Evolutionary conservation across 2,329 filamentous ascomycete genomes (phyloP).

Genomic region (Ascochyta viciae-villosae): DNA sequence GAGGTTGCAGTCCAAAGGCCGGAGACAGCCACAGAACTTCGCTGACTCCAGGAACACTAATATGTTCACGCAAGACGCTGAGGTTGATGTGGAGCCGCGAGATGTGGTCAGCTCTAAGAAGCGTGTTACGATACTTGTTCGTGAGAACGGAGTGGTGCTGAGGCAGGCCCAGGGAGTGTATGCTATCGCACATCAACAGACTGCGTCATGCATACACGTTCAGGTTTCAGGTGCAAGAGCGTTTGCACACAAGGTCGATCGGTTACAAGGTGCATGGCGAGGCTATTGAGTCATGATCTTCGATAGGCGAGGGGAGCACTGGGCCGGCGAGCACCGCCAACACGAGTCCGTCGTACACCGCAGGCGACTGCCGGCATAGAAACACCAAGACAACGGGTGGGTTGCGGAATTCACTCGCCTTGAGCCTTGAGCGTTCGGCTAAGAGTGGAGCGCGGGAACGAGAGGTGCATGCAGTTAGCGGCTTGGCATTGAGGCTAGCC

Average conservation of each 20-base stretch:
- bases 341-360: not conserved
- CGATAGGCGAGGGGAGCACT: not conserved
- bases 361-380: not conserved
- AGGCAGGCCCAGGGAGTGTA: not conserved
- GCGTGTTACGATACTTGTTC: not conserved
- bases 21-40: too few relatives aligned
- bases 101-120: too few relatives aligned
- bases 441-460: conserved; percentile 13
- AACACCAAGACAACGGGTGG: conserved; percentile 1
- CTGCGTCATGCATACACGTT: not conserved
- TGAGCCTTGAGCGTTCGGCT: conserved; percentile 8
- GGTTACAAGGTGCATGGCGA: not conserved
- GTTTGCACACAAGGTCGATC: not conserved
- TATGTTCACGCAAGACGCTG: too few relatives aligned
- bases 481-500: not conserved
- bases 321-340: not conserved
- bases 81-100: too few relatives aligned
- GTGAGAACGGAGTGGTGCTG: not conserved
- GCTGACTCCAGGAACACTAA: too few relatives aligned
- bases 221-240: not conserved
- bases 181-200: not conserved
- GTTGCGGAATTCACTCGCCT: conserved; percentile 6
- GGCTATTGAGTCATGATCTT: not conserved
- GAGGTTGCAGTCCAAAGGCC: too few relatives aligned
- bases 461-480: not conserved